A percentile compares a stretch with the other conserved stretches of the same genome.
phyloP scores from a whole-genome alignment of 441 rosid genomes.

The Arabidopsis lyrata region DNA sequence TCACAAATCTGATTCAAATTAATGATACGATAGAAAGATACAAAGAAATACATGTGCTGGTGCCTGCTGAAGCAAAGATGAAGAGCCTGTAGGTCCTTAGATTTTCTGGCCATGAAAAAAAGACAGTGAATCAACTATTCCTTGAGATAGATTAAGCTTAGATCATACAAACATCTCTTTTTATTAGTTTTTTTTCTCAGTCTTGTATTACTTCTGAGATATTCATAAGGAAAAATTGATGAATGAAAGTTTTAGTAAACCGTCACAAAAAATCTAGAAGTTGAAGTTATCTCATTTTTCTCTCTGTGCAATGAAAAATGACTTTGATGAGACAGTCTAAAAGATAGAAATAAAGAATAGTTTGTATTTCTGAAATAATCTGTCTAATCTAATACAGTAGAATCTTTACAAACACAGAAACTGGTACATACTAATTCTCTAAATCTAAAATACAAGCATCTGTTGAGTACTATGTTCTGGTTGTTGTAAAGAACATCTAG shows the following conservation, averaged over 20 bases:
- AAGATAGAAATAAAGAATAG: not conserved
- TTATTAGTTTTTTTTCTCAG: not conserved
- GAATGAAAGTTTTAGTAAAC: not conserved
- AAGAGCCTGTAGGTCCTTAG: not conserved
- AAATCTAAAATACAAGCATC: conserved; percentile 23
- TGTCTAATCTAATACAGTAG: not conserved
- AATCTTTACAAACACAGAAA: not conserved
- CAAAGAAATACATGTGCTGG: conserved; percentile 6
- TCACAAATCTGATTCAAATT: not conserved
- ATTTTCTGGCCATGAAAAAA: not conserved
- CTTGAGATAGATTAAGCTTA: not conserved
- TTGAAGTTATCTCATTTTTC: not conserved
- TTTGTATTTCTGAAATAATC: not conserved
- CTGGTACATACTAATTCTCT: not conserved
- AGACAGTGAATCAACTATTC: not conserved
- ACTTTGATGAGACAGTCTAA: not conserved
- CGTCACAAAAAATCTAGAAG: not conserved
- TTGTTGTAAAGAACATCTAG: not conserved
- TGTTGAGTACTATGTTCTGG: not conserved
- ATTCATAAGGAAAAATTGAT: not conserved
- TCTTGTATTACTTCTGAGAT: not conserved
- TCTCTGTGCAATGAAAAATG: not conserved
- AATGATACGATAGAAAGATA: not conserved
- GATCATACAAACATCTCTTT: not conserved
- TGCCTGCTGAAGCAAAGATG: not conserved